These are phyloP conservation scores for Coprinopsis cinerea DNA, from an alignment of 768 basidiomycete genomes.

Conservation along the genomic window DNA sequence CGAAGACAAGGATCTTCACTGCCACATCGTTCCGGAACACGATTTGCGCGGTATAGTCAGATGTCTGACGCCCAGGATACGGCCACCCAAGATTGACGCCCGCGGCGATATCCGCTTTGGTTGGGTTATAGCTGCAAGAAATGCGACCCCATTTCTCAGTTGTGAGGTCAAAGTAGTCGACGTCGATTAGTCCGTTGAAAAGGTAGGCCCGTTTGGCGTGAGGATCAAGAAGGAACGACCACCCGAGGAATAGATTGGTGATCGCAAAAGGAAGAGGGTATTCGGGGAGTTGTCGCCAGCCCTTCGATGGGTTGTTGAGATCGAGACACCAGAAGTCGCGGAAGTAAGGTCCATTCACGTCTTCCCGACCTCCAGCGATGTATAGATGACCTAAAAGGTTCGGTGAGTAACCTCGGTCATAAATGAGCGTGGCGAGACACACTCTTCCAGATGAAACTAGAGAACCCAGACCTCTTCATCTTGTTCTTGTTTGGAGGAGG, in stretches of 20 bases:
- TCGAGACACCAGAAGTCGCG: constrained; percentile 23
- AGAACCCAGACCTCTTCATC: constrained; percentile 17
- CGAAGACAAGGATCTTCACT: constrained; percentile 33
- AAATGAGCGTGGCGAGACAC: not conserved
- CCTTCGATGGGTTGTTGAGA: constrained; percentile 18
- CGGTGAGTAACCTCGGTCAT: not conserved
- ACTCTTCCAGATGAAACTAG: constrained; percentile 26
- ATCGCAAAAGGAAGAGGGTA: constrained; percentile 18
- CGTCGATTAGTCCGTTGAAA: constrained; percentile 23
- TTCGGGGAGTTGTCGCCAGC: constrained; percentile 21
- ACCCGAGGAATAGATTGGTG: constrained; percentile 17
- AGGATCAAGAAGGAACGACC: constrained; percentile 14
- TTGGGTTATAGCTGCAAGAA: constrained; percentile 18
- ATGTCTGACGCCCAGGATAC: constrained; percentile 13
- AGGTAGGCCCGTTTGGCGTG: constrained; percentile 27
- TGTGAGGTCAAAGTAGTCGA: constrained; percentile 32
- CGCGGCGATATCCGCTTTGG: constrained; percentile 14
- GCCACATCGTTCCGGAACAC: constrained; percentile 11
- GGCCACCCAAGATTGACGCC: constrained; percentile 21
- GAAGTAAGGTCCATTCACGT: constrained; percentile 20
- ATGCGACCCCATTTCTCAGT: constrained; percentile 28
- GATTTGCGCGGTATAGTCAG: constrained; percentile 18
- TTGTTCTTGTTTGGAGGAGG: constrained; percentile 9
- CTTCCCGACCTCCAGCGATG: constrained; percentile 22
- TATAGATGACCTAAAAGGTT: constrained; percentile 21